phyloP scores from a whole-genome alignment of 1,284 basidiomycete genomes.

The Trametes versicolor region DNA sequence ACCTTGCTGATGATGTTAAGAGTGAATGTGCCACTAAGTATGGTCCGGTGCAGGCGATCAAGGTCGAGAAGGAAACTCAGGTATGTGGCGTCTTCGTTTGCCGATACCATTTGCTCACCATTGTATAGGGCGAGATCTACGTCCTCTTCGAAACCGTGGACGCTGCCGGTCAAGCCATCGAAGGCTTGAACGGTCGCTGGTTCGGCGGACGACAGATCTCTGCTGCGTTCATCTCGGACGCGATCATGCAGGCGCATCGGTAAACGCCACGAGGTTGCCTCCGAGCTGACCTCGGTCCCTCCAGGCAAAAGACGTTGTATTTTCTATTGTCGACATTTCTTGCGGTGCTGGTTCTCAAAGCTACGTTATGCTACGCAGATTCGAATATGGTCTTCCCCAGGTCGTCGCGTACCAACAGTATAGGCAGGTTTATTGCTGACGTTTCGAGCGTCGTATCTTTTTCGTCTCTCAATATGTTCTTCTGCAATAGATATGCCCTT shows the following conservation, averaged over 20 bases:
- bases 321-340: slow-evolving; percentile 28
- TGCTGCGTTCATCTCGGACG: slow-evolving; percentile 89
- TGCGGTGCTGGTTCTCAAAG: slow-evolving; percentile 34
- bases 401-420: slow-evolving; percentile 30
- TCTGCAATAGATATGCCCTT: slow-evolving; percentile 41
- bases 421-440: slow-evolving; percentile 46
- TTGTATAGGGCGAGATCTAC: slow-evolving; percentile 91
- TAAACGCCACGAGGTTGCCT: slow-evolving; percentile 45
- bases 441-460: slow-evolving; percentile 31
- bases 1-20: slow-evolving; percentile 96
- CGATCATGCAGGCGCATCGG: slow-evolving; percentile 92
- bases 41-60: slow-evolving; percentile 87
- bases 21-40: slow-evolving; percentile 94
- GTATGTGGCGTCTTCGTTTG: slow-evolving; percentile 55
- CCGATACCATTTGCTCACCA: neutral
- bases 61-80: slow-evolving; percentile 93
- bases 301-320: slow-evolving; percentile 32
- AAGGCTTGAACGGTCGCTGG: slow-evolving; percentile 94
- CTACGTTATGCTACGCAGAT: slow-evolving; percentile 37
- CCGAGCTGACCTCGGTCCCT: slow-evolving; percentile 10
- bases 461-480: slow-evolving; percentile 38
- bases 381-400: slow-evolving; percentile 27
- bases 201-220: slow-evolving; percentile 92
- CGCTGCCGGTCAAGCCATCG: slow-evolving; percentile 83
- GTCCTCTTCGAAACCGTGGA: slow-evolving; percentile 89